A percentile compares a stretch with the other conserved stretches of the same genome.
phyloP scores from a whole-genome alignment of 371 early-diverging fungal species.

The Apophysomyces variabilis region DNA sequence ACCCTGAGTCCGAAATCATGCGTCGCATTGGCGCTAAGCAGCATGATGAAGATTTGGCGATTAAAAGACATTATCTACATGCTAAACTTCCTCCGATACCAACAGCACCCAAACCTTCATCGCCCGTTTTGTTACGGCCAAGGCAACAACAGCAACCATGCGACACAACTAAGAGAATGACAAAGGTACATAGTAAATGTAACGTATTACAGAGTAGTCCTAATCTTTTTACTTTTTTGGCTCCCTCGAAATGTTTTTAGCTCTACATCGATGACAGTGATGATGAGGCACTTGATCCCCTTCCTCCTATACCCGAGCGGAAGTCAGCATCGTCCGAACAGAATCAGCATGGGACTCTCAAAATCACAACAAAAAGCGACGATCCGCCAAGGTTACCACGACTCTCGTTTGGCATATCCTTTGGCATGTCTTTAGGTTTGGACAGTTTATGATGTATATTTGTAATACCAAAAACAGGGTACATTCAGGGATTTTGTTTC shows the following conservation, averaged over 20 bases:
- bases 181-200: conserved; percentile 20
- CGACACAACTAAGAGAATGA: not conserved
- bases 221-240: not conserved
- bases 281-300: conserved; percentile 34
- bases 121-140: conserved; percentile 11
- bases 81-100: conserved; percentile 42
- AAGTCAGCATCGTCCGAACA: not conserved
- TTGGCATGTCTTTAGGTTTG: conserved; percentile 26
- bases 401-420: conserved; percentile 29
- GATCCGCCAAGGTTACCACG: conserved; percentile 24
- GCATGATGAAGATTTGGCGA: conserved; percentile 1
- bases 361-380: conserved; percentile 2
- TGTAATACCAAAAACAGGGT: not conserved
- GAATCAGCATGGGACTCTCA: conserved; percentile 1
- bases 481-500: too few relatives aligned
- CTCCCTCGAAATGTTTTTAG: not conserved
- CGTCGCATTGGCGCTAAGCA: conserved; percentile 17
- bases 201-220: too few relatives aligned
- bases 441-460: conserved; percentile 4
- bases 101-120: conserved; percentile 18
- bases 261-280: conserved; percentile 35
- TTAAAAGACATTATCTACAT: conserved; percentile 24
- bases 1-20: conserved; percentile 12
- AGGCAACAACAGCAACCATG: not conserved
- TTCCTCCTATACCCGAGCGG: conserved; percentile 28